Percentiles rank a stretch among this genome's conserved stretches.
These are phyloP conservation scores for Fusarium praegraminearum DNA, from an alignment of 2,329 filamentous ascomycete species.

Conservation along the genomic window DNA sequence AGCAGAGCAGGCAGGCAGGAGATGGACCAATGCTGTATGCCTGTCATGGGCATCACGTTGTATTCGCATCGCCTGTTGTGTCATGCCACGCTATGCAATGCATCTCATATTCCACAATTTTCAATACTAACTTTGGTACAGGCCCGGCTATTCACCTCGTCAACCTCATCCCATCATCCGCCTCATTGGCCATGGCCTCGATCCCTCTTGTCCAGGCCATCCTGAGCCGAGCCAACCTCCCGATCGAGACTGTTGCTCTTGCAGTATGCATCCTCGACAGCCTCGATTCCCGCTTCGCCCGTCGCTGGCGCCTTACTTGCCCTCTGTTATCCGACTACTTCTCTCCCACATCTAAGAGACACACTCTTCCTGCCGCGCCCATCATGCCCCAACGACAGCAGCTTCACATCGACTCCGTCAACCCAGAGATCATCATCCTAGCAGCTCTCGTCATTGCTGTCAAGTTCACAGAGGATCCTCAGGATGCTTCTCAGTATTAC, in stretches of 20 bases:
- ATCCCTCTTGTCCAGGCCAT: constrained; percentile 70
- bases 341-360: constrained; percentile 56
- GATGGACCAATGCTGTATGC: constrained; percentile 1
- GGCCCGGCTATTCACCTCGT: constrained; percentile 74
- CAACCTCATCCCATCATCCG: constrained; percentile 73
- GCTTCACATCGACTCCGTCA: constrained; percentile 70
- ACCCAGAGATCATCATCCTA: constrained; percentile 73
- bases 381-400: constrained; percentile 51
- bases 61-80: constrained; percentile 11
- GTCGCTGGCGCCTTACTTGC: constrained; percentile 70
- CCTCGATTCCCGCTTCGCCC: constrained; percentile 71
- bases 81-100: constrained; percentile 10
- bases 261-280: constrained; percentile 76
- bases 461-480: constrained; percentile 73
- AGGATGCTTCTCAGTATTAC: constrained; percentile 66
- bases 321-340: constrained; percentile 58
- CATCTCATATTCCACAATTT: constrained; percentile 6
- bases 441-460: constrained; percentile 72
- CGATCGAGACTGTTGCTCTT: constrained; percentile 71
- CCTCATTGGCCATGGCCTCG: constrained; percentile 70
- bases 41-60: constrained; percentile 20
- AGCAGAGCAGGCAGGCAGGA: constrained; percentile 8
- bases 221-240: constrained; percentile 67
- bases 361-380: constrained; percentile 61
- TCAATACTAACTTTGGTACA: constrained; percentile 49